Conservation (phyloP, 139 green algal species). For the Yamagishiella unicocca region DNA sequence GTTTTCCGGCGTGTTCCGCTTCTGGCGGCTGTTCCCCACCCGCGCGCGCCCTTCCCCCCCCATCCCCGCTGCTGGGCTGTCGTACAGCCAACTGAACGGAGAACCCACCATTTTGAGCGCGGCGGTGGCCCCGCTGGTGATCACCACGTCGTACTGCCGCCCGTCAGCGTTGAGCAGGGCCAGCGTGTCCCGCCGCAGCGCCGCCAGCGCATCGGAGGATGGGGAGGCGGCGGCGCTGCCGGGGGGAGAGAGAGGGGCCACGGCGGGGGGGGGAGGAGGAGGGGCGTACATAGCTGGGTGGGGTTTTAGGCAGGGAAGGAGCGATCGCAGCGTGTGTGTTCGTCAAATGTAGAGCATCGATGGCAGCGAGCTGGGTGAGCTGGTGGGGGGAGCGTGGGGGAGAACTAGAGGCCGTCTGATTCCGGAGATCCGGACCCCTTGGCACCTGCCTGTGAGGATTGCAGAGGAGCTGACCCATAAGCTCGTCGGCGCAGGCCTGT, state of each 20-base stretch:
- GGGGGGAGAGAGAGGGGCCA: not conserved
- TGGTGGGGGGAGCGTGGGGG: not conserved
- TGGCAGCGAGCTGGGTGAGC: not conserved
- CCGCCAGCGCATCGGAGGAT: conserved; percentile 8
- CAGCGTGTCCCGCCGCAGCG: conserved; percentile 54
- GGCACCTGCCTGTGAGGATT: conserved; percentile 63
- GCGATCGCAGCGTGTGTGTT: no score
- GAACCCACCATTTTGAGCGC: conserved; percentile 78
- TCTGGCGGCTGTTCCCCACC: no score
- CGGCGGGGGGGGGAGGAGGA: not conserved
- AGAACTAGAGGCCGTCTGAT: no score
- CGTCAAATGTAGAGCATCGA: not conserved
- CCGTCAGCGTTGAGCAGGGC: conserved; percentile 51
- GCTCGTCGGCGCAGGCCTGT: conserved; percentile 33
- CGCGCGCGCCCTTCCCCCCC: no score
- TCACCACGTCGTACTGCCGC: conserved; percentile 67
- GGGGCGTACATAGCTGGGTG: not conserved
- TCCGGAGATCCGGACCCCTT: no score
- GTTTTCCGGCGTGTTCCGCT: no score
- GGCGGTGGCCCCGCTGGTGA: conserved; percentile 80
- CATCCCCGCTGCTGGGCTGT: no score
- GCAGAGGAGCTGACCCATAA: conserved; percentile 49
- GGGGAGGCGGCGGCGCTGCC: not conserved
- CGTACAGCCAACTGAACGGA: no score
- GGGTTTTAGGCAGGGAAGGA: not conserved